Evolutionary conservation across 2,329 filamentous ascomycete genomes (phyloP).

Genomic region (Epichloe scottii): DNA sequence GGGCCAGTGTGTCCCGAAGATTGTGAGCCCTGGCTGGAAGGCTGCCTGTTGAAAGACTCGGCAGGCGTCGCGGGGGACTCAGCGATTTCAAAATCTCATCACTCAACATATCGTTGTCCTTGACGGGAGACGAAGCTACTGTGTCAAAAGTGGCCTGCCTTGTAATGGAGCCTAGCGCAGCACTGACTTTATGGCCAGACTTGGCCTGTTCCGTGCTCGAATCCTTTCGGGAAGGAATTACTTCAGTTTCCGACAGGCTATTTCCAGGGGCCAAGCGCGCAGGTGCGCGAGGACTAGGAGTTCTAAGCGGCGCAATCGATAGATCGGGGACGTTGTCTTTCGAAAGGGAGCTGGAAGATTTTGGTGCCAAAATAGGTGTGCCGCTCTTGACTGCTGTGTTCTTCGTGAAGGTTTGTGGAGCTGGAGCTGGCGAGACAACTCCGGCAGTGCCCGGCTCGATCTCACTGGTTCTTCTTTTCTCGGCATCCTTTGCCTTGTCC

Average conservation of each 20-base stretch:
- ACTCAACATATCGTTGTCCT: constrained; percentile 58
- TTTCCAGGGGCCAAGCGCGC: not conserved
- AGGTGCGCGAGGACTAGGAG: constrained; percentile 17
- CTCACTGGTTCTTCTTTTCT: not conserved
- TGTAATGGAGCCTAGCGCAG: constrained; percentile 24
- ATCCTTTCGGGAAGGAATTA: constrained; percentile 22
- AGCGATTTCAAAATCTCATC: constrained; percentile 66
- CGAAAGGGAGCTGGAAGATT: not conserved
- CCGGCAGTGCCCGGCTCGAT: not conserved
- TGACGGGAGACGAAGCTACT: constrained; percentile 39
- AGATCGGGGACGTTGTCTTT: constrained; percentile 6
- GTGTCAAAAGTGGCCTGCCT: constrained; percentile 35
- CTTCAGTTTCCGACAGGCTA: constrained; percentile 3
- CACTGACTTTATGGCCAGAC: constrained; percentile 10
- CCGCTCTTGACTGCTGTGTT: not conserved
- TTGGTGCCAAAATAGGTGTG: not conserved
- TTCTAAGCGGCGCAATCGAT: constrained; percentile 19
- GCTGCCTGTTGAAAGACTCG: constrained; percentile 6
- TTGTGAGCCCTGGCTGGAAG: constrained; percentile 10
- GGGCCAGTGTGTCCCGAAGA: constrained; percentile 9
- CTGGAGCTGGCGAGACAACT: not conserved
- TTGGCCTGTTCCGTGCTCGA: constrained; percentile 16
- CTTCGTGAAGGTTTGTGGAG: not conserved
- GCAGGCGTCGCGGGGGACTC: constrained; percentile 30
- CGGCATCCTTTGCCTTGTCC: not conserved